Evolutionary conservation across 371 early-diverging fungal species (phyloP).

Genomic region (Zopfochytrium polystomum): DNA sequence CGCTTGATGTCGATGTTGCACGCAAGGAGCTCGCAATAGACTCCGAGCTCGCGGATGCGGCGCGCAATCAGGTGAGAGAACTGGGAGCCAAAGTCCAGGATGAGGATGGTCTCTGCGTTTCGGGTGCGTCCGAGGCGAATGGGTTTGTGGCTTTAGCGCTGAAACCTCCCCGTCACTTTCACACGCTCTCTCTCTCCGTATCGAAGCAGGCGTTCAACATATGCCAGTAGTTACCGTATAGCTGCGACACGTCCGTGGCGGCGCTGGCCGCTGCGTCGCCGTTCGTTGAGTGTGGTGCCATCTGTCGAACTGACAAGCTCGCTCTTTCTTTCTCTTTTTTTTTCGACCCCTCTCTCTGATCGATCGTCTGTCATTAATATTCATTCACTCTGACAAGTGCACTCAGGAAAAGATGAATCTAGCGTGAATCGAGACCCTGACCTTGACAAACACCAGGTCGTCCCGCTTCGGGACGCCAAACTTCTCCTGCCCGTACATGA

Average conservation of each 20-base stretch:
- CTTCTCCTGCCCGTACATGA: too few species aligned
- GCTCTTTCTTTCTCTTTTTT: too few species aligned
- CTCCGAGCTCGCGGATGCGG: constrained; percentile 92
- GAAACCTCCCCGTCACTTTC: not conserved
- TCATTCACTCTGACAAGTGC: too few species aligned
- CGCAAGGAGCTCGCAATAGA: constrained; percentile 96
- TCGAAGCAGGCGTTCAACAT: not conserved
- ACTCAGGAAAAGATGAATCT: too few species aligned
- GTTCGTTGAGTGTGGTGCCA: not conserved
- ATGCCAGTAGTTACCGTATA: constrained; percentile 19
- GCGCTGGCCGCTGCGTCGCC: constrained; percentile 1
- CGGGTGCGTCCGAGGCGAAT: not conserved
- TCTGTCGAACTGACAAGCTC: too few species aligned
- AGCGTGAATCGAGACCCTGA: too few species aligned
- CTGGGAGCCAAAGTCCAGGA: constrained; percentile 97
- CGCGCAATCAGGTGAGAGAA: constrained; percentile 96
- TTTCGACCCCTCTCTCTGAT: too few species aligned
- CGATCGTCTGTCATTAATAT: too few species aligned
- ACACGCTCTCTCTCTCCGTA: too few species aligned
- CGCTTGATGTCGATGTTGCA: constrained; percentile 87
- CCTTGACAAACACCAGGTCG: too few species aligned
- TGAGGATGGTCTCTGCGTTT: constrained; percentile 84
- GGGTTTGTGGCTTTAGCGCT: not conserved
- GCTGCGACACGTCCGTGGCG: constrained; percentile 29
- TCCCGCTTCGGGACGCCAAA: too few species aligned